Conservation (phyloP, 257 asterid species). For the Agastache rugosa region DNA sequence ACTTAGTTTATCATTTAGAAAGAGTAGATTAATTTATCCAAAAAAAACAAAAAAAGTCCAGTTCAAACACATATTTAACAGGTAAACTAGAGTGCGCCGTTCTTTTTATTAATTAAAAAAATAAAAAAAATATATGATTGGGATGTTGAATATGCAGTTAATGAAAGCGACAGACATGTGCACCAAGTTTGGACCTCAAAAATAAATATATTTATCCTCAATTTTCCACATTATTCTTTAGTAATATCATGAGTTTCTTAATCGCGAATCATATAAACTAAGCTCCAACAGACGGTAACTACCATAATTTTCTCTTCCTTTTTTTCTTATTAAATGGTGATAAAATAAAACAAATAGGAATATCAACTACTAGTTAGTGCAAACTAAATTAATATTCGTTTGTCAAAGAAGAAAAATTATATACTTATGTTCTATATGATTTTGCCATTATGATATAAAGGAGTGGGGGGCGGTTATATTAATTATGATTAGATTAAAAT, state of each 20-base stretch:
- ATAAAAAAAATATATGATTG: not conserved
- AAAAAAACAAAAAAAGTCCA: too few species aligned
- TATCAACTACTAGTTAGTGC: conserved; percentile 18
- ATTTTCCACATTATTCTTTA: not conserved
- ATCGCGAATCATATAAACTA: not conserved
- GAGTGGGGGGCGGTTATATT: conserved; percentile 1
- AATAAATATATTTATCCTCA: conserved; percentile 3
- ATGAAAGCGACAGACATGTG: conserved; percentile 47
- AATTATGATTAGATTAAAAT: not conserved
- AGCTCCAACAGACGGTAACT: conserved; percentile 28
- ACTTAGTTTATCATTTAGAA: too few species aligned
- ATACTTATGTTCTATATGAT: not conserved
- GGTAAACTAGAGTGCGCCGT: conserved; percentile 22
- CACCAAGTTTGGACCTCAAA: conserved; percentile 26
- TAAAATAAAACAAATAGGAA: not conserved
- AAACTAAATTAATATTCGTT: not conserved
- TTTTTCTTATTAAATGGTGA: not conserved
- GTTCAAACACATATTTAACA: not conserved
- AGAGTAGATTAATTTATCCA: too few species aligned
- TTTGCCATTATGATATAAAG: not conserved
- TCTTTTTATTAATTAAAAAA: conserved; percentile 10
- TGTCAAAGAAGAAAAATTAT: not conserved
- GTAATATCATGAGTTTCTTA: conserved; percentile 2
- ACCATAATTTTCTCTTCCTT: conserved; percentile 1
- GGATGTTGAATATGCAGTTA: conserved; percentile 15